Evolutionary conservation across 129 eudicot genomes (phyloP).

Genomic region (Artemisia annua): DNA sequence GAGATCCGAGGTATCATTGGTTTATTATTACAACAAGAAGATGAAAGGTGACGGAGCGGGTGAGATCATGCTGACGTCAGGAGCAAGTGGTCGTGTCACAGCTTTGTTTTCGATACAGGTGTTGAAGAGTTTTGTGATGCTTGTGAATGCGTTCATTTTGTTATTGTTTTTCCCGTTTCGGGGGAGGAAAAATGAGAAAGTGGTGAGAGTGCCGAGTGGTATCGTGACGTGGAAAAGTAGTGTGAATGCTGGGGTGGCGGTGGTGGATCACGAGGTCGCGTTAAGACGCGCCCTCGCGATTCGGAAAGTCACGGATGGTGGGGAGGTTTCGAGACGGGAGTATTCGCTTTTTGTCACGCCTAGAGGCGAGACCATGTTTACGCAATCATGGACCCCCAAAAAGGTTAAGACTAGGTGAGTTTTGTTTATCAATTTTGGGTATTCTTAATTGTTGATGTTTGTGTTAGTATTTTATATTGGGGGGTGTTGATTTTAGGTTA

Average conservation of each 20-base stretch:
- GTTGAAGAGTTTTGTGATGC: slow-evolving; percentile 51
- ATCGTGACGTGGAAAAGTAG: slow-evolving; percentile 60
- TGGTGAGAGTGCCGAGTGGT: slow-evolving; percentile 60
- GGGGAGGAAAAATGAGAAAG: slow-evolving; percentile 44
- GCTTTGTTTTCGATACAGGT: slow-evolving; percentile 61
- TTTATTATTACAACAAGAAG: not conserved
- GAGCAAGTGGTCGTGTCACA: slow-evolving; percentile 81
- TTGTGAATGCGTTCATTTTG: slow-evolving; percentile 57
- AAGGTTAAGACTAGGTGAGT: slow-evolving; percentile 44
- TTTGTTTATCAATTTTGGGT: not conserved
- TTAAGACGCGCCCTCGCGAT: slow-evolving; percentile 73
- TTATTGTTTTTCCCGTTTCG: slow-evolving; percentile 63
- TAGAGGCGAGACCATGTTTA: slow-evolving; percentile 75
- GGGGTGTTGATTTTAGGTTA: no score
- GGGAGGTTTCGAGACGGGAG: slow-evolving; percentile 39
- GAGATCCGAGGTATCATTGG: no score
- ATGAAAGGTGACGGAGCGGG: slow-evolving; percentile 17
- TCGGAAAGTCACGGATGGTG: slow-evolving; percentile 51
- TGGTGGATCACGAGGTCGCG: slow-evolving; percentile 68
- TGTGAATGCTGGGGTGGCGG: slow-evolving; percentile 32
- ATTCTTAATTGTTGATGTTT: not conserved
- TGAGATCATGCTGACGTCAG: slow-evolving; percentile 60
- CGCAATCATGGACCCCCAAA: slow-evolving; percentile 75
- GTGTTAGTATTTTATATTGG: not conserved
- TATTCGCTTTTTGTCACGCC: slow-evolving; percentile 54